Evolutionary conservation across 805 yeast species (phyloP), one percentile per base, ranked within the genome.

Genomic region (Ogataea neopini): DNA sequence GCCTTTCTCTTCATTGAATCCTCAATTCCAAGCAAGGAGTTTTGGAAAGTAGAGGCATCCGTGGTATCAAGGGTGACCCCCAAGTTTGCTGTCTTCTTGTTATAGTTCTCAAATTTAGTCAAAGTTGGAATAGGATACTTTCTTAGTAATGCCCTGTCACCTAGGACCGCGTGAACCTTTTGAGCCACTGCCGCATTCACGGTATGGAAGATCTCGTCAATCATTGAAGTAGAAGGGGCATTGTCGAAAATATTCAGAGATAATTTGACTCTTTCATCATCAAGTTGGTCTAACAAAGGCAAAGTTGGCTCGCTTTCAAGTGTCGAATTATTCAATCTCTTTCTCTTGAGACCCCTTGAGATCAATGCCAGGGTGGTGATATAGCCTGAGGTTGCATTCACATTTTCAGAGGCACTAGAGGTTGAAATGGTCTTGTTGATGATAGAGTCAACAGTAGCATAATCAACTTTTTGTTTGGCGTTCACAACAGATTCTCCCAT

Each of bases 151-250:
- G 98, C 88, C 43, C 74, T 67, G 54, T 86, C 90, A 0, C 97
- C 97, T 33, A 92, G 72, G 3, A 76, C 79, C 1, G 92, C 80
- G 59, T 85, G 85, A 13, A 86, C 70, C 57, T 78, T 81, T 53
- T 88, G 87, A 1, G 98, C 99, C 46, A 94, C 82, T 1, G 95
- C 88, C 36, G 81, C 74, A 67, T 94, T 92, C 4, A 85, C 95
- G 63, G 83, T 87, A 58, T 85, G 83, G 58, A 83, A 78, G 26
- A 94, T 75, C 67, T 94, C 98, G 39, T 84, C 78, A 22, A 88
- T 70, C 34, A 89, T 71, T 38, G 79, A 74, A 34, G 76, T 74
- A 0, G 87, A 80, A 11, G 72, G 65, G 40, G 77, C 74, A 32
- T 78, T 75, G 49, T 85, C 83, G 65, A 85, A 87, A 18, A 89